Conservation (phyloP, 768 basidiomycete genomes). For the Suillus lakei region DNA sequence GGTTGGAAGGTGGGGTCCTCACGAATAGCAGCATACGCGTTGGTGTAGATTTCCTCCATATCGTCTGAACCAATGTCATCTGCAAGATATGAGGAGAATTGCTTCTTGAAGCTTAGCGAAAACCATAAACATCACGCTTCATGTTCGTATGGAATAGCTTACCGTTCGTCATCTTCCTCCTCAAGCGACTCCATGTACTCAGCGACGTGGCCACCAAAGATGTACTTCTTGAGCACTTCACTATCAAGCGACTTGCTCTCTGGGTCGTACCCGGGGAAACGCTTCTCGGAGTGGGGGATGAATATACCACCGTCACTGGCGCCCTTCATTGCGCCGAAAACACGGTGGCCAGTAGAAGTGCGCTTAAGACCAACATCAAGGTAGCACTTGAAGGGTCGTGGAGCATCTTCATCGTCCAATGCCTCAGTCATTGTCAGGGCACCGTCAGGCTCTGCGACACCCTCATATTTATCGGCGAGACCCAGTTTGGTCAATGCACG, state of each 20-base stretch:
- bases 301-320: constrained; percentile 97
- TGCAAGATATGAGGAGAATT: constrained; percentile 93
- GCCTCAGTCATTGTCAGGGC: constrained; percentile 81
- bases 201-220: constrained; percentile 95
- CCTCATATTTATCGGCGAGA: constrained; percentile 97
- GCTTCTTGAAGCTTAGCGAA: constrained; percentile 86
- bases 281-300: constrained; percentile 97
- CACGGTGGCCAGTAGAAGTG: constrained; percentile 95
- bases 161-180: constrained; percentile 99
- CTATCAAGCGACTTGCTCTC: constrained; percentile 93
- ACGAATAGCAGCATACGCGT: constrained; percentile 94
- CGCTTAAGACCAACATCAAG: constrained; percentile 98
- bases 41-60: constrained; percentile 93
- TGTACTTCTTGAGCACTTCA: constrained; percentile 96
- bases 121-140: constrained; percentile 13
- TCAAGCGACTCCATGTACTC: constrained; percentile 99
- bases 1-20: constrained; percentile 92
- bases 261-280: constrained; percentile 96
- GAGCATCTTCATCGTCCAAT: constrained; percentile 89
- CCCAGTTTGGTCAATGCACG: constrained; percentile 95
- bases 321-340: constrained; percentile 99
- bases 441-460: constrained; percentile 90
- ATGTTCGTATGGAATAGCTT: constrained; percentile 22
- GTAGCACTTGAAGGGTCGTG: constrained; percentile 98
- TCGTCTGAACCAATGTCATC: constrained; percentile 96